Base-by-base conservation (phyloP, 75 land plant genomes). In the Larix kaempferi region DNA sequence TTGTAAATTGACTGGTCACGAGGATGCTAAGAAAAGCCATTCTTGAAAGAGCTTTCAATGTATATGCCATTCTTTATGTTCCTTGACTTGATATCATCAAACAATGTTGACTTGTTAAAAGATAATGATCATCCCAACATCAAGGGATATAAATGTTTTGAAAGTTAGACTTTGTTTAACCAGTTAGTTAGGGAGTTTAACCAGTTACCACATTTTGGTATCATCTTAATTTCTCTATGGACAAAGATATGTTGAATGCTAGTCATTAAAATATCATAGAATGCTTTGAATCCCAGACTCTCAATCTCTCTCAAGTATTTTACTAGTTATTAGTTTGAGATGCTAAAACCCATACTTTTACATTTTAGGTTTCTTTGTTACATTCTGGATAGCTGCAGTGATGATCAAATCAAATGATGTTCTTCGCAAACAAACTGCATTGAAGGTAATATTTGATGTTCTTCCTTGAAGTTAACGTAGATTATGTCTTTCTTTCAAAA, bases 371-470 rank as follows among this genome's bases (percentile, higher is more conserved):
- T 89, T 95, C 81, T 82, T 92, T 89, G 92, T 91, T 17, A 89
- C 95, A 23, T 79, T 94, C 56, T 92, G 95, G 95, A 82, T 97
- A 57, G 83, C 99, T 78, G 91, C 89, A 49, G 85, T 92, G 64
- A 89, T 97, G 98, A 84, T 89, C 79, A 94, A 92, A 77, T 93
- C 99, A 25, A 97, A 97, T 88, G 95, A 92, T 72, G 76, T 97
- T 57, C 74, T 97, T n/a, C 84, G 91, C 25, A 97, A 92, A 77
- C 99, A 97, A 74, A 97, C 99, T 56, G 96, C 98, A 77, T 75
- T 93, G 65, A 95, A 93, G 98, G 98, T 95, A 78, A 2, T 13
- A 21, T 77, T 39, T 69, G 72, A 69, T 8, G 41, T 44, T 41
- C n/a, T n/a, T 69, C 22, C 3, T 39, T 0, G 8, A 44, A 41